Evolutionary conservation across 495 filamentous ascomycete genomes (phyloP).

Genomic region (Lophiostoma macrostomum): DNA sequence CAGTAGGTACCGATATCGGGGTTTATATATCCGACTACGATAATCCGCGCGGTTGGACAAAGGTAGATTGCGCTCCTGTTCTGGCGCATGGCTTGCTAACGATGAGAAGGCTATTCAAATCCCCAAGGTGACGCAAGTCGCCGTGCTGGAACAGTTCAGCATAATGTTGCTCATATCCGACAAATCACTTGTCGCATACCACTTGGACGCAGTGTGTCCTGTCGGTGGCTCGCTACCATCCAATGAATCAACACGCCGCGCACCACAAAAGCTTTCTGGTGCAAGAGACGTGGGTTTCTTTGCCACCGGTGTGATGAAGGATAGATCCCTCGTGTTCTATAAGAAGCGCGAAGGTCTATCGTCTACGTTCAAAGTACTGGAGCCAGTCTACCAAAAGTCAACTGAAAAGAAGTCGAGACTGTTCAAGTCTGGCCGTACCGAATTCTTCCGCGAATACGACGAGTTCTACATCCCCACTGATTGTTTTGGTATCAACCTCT

Average conservation of each 20-base stretch:
- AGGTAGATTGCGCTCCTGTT: constrained; percentile 50
- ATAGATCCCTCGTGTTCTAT: constrained; percentile 89
- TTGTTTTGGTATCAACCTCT: constrained; percentile 90
- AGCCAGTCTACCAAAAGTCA: constrained; percentile 88
- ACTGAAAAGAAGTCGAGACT: constrained; percentile 72
- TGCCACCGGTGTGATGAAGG: constrained; percentile 93
- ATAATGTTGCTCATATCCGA: constrained; percentile 88
- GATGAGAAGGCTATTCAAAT: constrained; percentile 63
- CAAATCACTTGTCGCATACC: constrained; percentile 87
- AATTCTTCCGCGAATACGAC: constrained; percentile 96
- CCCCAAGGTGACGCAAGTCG: constrained; percentile 80
- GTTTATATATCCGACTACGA: constrained; percentile 82
- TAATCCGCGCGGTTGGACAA: constrained; percentile 84
- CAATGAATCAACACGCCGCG: constrained; percentile 64
- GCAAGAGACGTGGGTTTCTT: constrained; percentile 92
- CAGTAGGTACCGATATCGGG: constrained; percentile 91
- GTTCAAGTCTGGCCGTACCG: constrained; percentile 70
- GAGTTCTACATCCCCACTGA: constrained; percentile 99
- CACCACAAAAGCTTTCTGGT: constrained; percentile 87
- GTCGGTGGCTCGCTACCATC: constrained; percentile 60
- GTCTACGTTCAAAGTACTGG: constrained; percentile 59
- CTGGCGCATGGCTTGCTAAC: constrained; percentile 21
- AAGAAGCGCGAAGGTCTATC: constrained; percentile 76
- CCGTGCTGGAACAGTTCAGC: constrained; percentile 92
- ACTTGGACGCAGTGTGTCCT: constrained; percentile 84